Base-by-base conservation (phyloP, 2,329 filamentous ascomycete species). In the Fusarium veterinarium region DNA sequence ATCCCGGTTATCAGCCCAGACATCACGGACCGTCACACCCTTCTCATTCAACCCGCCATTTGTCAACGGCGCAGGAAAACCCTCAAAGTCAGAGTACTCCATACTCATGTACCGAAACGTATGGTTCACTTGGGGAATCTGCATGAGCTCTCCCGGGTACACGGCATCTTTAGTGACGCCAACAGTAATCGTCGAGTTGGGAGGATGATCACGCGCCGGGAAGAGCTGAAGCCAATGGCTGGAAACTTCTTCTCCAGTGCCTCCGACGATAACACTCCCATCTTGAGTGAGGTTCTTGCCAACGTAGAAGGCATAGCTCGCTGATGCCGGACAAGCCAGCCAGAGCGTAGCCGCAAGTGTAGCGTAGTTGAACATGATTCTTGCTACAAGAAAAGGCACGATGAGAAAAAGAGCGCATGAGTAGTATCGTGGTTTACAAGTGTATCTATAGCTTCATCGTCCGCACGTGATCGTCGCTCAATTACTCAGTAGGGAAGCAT, bases 161-260 rank as follows among this genome's bases (percentile, higher is more conserved):
- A 28, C 35, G 1, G 74, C 74, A 37, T 74, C 72, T 45, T 72
- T 44, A 9, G 74, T 76, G 12, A 76, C 72, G 9, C 74, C 74
- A 6, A 76, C 74, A 17, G 69, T 74, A 56, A 85, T 80, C 1
- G 82, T 85, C 1, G 80, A 81, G 55, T 85, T 84, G 1, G 81
- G 45, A 3, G 79, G 71, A 56, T 86, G 79, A 49, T 85, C 80
- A 37, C 74, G 76, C 3, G 82, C 83, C 1, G 83, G 79, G 51
- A 86, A 85, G 37, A 86, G 76, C 61, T 86, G 81, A 30, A 86
- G 82, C 83, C 84, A 86, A 64, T 86, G 84, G 13, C 81, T 83
- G 0, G 84, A 86, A 0, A 85, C 83, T 69, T 86, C 84, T 67
- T 86, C 84, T 48, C 84, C 84, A 8, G 84, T 86, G 28, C 84